phyloP scores from a whole-genome alignment of 2,329 filamentous ascomycete genomes.

The Byssothecium circinans region DNA sequence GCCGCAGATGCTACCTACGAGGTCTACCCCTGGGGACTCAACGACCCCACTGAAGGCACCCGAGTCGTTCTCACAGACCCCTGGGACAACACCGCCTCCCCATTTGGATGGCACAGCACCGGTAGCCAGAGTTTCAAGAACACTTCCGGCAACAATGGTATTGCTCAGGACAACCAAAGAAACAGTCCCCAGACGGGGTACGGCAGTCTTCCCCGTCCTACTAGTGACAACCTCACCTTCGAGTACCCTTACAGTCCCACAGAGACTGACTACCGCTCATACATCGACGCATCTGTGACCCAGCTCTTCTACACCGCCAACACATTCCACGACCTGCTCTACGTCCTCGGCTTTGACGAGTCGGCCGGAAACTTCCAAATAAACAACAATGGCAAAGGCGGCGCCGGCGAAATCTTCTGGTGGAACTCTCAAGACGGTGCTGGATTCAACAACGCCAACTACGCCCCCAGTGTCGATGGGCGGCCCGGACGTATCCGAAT shows the following conservation, averaged over 20 bases:
- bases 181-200: conserved; percentile 32
- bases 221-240: conserved; percentile 49
- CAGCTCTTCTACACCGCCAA: conserved; percentile 66
- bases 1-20: conserved; percentile 58
- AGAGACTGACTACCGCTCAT: conserved; percentile 35
- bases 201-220: conserved; percentile 56
- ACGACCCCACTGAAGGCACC: conserved; percentile 56
- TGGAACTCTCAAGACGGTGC: conserved; percentile 61
- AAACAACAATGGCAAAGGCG: conserved; percentile 57
- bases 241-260: conserved; percentile 32
- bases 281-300: conserved; percentile 58
- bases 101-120: conserved; percentile 58
- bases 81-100: conserved; percentile 51
- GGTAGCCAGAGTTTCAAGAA: conserved; percentile 54
- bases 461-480: conserved; percentile 57
- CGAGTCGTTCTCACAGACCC: conserved; percentile 53
- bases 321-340: conserved; percentile 61
- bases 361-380: conserved; percentile 62
- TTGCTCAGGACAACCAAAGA: conserved; percentile 56
- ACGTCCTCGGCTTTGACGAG: conserved; percentile 61
- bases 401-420: conserved; percentile 56
- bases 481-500: conserved; percentile 59
- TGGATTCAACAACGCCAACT: conserved; percentile 59
- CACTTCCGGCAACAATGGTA: conserved; percentile 62
- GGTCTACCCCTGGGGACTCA: conserved; percentile 59